Conservation (phyloP, 371 early-diverging fungal species). For the Lichtheimia hyalospora region DNA sequence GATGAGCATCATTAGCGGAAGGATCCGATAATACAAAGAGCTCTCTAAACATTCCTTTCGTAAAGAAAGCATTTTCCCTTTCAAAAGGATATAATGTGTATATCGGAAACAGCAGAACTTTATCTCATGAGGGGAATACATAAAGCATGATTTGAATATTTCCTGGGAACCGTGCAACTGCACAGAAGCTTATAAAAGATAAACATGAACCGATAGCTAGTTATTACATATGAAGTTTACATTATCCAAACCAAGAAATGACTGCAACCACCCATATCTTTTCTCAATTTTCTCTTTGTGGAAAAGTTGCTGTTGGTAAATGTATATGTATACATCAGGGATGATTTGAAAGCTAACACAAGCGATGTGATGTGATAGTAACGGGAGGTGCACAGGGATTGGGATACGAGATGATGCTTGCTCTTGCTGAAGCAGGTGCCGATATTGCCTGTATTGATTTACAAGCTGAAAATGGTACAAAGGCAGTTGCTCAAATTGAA, state of each 20-base stretch:
- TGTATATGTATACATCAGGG: not conserved
- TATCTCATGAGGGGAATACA: too few relatives aligned
- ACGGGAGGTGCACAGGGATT: slow-evolving; percentile 50
- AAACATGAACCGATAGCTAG: too few relatives aligned
- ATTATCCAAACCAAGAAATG: not conserved
- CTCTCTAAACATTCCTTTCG: too few relatives aligned
- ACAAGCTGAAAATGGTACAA: slow-evolving; percentile 18
- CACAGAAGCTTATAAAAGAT: too few relatives aligned
- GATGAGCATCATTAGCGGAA: too few relatives aligned
- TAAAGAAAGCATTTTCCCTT: too few relatives aligned
- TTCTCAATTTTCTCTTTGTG: slow-evolving; percentile 27
- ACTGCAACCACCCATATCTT: slow-evolving; percentile 22
- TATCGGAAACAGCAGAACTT: too few relatives aligned
- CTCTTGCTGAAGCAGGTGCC: slow-evolving; percentile 43
- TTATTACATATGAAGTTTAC: too few relatives aligned
- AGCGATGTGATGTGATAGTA: slow-evolving; percentile 20
- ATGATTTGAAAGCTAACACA: not conserved
- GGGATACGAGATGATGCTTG: slow-evolving; percentile 47
- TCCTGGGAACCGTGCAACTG: too few relatives aligned
- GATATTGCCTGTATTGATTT: slow-evolving; percentile 40
- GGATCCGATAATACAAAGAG: too few relatives aligned
- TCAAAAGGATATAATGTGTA: too few relatives aligned
- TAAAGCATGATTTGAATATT: too few relatives aligned
- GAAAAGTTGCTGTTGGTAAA: slow-evolving; percentile 40
- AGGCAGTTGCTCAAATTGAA: slow-evolving; percentile 21